These are phyloP conservation scores for Entrophospora sp. DNA, from an alignment of 192 early-diverging fungal genomes.

Conservation along the genomic window DNA sequence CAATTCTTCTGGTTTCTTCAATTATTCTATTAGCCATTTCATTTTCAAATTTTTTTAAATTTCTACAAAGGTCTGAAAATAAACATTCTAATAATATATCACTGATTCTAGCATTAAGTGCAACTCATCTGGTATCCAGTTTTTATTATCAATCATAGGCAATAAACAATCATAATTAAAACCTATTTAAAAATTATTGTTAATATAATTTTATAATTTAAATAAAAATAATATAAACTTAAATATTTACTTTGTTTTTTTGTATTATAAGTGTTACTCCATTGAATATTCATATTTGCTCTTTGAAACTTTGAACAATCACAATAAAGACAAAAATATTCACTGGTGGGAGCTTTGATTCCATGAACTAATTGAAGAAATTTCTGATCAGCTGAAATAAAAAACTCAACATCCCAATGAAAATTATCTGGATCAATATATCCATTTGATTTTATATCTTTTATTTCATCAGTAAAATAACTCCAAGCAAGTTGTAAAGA, in stretches of 20 bases:
- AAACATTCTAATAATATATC: slow-evolving; percentile 1
- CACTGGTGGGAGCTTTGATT: neutral
- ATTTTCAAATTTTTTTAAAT: neutral
- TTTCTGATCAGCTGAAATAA: neutral
- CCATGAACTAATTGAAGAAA: neutral
- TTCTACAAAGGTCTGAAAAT: neutral
- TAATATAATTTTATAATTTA: neutral
- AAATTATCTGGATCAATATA: neutral
- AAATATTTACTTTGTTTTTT: neutral
- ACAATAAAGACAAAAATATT: neutral
- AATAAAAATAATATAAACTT: neutral
- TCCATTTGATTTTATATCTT: neutral
- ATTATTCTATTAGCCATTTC: neutral
- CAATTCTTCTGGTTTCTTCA: neutral
- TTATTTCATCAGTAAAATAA: neutral
- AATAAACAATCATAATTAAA: neutral
- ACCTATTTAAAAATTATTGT: slow-evolving; percentile 1
- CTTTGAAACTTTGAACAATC: neutral
- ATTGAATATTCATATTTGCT: neutral
- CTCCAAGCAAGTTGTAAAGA: neutral
- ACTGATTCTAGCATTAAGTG: neutral
- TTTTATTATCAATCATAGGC: neutral
- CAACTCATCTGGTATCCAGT: neutral
- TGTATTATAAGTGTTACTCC: neutral
- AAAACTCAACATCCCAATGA: neutral